A percentile compares a stretch with the other conserved stretches of the same genome.
Conservation (phyloP, 2,329 filamentous ascomycete genomes). For the Chrysoporthe cubensis region DNA sequence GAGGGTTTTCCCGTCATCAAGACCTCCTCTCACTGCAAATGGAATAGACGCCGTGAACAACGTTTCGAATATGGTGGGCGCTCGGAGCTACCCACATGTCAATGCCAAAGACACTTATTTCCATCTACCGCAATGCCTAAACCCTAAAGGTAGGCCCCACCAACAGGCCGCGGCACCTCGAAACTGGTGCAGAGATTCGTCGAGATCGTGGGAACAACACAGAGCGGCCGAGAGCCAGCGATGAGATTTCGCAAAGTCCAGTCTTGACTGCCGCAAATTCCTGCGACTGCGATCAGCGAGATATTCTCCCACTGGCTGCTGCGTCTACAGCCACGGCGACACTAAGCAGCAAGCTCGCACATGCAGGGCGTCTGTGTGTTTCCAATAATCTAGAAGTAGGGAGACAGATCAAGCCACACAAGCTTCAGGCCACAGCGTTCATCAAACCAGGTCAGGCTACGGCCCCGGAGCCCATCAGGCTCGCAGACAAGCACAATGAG, state of each 20-base stretch:
- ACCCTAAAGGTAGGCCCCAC: neutral
- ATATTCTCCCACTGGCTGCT: conserved; percentile 1
- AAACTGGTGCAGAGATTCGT: neutral
- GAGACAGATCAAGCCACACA: neutral
- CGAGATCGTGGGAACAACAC: neutral
- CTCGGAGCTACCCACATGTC: neutral
- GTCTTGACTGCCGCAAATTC: neutral
- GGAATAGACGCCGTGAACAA: neutral
- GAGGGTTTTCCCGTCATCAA: neutral
- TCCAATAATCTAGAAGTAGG: conserved; percentile 5
- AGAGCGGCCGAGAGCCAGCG: neutral
- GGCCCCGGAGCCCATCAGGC: neutral
- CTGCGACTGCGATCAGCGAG: neutral
- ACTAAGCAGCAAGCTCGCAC: neutral
- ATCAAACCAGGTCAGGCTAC: neutral
- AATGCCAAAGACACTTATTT: neutral
- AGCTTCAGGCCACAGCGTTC: neutral
- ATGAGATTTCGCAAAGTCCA: neutral
- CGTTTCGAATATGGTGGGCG: conserved; percentile 8
- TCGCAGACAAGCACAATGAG: neutral
- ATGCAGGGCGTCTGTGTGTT: neutral
- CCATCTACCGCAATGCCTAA: neutral
- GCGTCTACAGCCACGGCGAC: neutral
- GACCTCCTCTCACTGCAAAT: neutral
- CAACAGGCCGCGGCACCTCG: neutral